Evolutionary conservation across 78 protist genomes (phyloP), one percentile per base, ranked within the genome.

Genomic region (Cyanophora paradoxa): DNA sequence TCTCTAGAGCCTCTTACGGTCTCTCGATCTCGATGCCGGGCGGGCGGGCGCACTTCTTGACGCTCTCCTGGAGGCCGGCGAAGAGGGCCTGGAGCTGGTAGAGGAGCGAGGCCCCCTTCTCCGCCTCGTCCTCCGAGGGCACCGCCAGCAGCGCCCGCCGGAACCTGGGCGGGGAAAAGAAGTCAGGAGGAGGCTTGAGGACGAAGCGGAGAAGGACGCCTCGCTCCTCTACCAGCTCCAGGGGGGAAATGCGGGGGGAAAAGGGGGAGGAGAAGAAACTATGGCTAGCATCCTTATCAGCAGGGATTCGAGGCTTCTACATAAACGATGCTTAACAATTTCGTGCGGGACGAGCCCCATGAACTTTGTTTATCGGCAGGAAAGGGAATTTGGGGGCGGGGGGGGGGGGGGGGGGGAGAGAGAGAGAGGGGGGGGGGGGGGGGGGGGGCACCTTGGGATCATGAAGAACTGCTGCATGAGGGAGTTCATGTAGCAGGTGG

Each of bases 401-500:
- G n/a, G n/a, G n/a, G n/a, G n/a, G n/a, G n/a, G n/a, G n/a, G n/a
- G n/a, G n/a, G n/a, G n/a, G n/a, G n/a, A n/a, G n/a, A n/a, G n/a
- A n/a, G n/a, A n/a, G n/a, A n/a, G n/a, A n/a, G n/a, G n/a, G n/a
- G n/a, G n/a, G n/a, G n/a, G n/a, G n/a, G n/a, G n/a, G n/a, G n/a
- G n/a, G n/a, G n/a, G n/a, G n/a, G n/a, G n/a, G n/a, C n/a, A n/a
- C n/a, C n/a, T n/a, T 13, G 87, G 87, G 33, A 81, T 59, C 78
- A 77, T 61, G 67, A 59, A 87, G 42, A 90, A 61, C 77, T 85
- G 91, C 85, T 90, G 94, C 82, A 87, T 30, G 34, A 87, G 79
- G 36, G 86, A 59, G 74, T 90, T 90, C 75, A 90, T 82, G 73
- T 90, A 90, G 82, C 95, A 90, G 16, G 92, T 90, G 22, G 95